phyloP scores from a whole-genome alignment of 306 rosid genomes.

The Prunus mira region DNA sequence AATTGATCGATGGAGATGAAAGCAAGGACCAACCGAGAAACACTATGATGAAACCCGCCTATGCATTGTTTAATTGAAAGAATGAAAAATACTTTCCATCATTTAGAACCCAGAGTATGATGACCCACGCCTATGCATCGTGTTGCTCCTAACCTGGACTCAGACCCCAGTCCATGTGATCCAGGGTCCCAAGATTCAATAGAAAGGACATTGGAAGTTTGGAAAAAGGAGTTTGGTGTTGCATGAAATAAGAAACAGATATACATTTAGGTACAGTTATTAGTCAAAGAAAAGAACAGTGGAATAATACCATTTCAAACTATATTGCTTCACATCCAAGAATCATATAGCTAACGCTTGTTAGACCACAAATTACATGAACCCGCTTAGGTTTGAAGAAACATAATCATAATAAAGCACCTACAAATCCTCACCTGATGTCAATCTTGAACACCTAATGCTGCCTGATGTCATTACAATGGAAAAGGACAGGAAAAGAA shows the following conservation, averaged over 20 bases:
- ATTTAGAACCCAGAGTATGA: background rate
- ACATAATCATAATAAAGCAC: background rate
- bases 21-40: background rate
- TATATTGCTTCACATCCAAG: slow-evolving; percentile 18
- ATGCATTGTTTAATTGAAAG: background rate
- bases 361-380: slow-evolving; percentile 2
- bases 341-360: background rate
- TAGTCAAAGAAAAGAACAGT: background rate
- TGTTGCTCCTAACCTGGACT: background rate
- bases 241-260: background rate
- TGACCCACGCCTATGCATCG: background rate
- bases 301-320: background rate
- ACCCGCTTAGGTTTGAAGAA: background rate
- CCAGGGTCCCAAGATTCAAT: background rate
- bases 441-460: slow-evolving; percentile 3
- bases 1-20: background rate
- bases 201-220: background rate
- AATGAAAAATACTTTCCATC: background rate
- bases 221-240: background rate
- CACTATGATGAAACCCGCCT: no score
- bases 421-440: background rate
- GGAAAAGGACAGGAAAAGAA: background rate
- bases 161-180: background rate
- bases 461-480: background rate
- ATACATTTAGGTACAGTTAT: background rate